phyloP scores from a whole-genome alignment of 2,329 filamentous ascomycete genomes.

The Fusarium albosuccineum region DNA sequence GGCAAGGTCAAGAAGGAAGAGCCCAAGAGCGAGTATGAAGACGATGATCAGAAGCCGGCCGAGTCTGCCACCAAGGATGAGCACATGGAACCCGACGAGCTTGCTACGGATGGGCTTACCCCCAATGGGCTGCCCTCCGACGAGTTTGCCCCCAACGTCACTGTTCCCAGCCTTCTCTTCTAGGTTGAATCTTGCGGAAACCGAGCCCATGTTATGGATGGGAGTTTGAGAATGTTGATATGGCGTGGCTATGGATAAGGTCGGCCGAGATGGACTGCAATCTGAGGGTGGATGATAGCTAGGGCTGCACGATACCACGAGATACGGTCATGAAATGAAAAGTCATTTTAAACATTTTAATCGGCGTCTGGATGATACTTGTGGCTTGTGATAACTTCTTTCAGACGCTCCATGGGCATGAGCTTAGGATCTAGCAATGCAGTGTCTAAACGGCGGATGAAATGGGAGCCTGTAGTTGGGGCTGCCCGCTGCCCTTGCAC shows the following conservation, averaged over 20 bases:
- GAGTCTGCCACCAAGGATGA: slow-evolving; percentile 35
- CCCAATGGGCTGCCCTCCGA: not conserved
- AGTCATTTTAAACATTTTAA: not conserved
- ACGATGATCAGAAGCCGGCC: slow-evolving; percentile 21
- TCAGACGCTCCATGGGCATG: not conserved
- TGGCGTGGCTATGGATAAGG: slow-evolving; percentile 1
- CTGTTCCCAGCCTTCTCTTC: slow-evolving; percentile 26
- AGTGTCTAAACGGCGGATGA: slow-evolving; percentile 5
- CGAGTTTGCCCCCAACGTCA: too few species aligned
- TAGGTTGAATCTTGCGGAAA: not conserved
- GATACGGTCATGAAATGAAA: slow-evolving; percentile 23
- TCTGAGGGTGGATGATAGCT: slow-evolving; percentile 21
- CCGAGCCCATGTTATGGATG: too few species aligned
- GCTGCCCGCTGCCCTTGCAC: not conserved
- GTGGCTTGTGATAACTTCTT: not conserved
- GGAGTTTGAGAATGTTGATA: not conserved
- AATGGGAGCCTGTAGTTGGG: not conserved
- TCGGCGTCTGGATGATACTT: too few species aligned
- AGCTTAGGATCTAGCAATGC: not conserved
- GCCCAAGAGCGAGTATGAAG: slow-evolving; percentile 32
- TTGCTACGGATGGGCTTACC: slow-evolving; percentile 3
- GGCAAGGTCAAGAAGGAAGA: slow-evolving; percentile 45
- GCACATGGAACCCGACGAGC: slow-evolving; percentile 36
- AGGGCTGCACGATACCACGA: slow-evolving; percentile 10
- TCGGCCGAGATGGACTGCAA: slow-evolving; percentile 13